Base-by-base conservation (phyloP, 768 basidiomycete species). In the Rhodosporidiobolus sp. region DNA sequence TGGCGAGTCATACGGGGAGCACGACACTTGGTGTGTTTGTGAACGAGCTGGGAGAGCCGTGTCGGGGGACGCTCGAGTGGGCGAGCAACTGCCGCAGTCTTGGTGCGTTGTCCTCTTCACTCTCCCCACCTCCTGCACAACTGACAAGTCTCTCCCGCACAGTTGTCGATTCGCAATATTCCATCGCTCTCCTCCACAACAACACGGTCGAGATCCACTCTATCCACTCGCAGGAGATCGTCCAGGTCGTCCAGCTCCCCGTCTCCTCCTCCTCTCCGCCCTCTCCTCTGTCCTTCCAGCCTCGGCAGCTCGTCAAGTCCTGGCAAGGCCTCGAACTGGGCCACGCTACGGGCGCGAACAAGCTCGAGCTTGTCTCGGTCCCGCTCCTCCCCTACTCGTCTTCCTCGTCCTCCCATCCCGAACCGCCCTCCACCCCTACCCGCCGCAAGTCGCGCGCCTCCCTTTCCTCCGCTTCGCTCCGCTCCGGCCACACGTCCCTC, bases 21-120 rank as follows among this genome's bases (percentile, higher is more conserved):
- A 87, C 86, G 63, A 90, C 91, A 0, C 83, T 97, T 52, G 94
- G 94, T 0, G 82, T 98, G 17, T 98, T 97, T 77, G 84, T 97
- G 74, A 91, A 86, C 22, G 86, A 88, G 0, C 86, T 87, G 4
- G 94, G 92, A 0, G 93, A 95, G 80, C 92, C 94, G 9, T 88
- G 92, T 14, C 85, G 94, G 57, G 93, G 93, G 4, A 94, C 94
- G 3, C 82, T 96, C 55, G 86, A 92, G 79, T 96, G 92, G 91
- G 85, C 87, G 5, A 86, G 83, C 61, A 88, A 94, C 83, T 91
- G 93, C 0, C 82, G 87, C 32, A 85, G 88, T 28, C 82, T 92
- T 49, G 88, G 92, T 94, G 78, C 50, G 48, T 73, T 58, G 64
- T 55, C n/a, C 32, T 26, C 30, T 9, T 63, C 26, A 16, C 54